phyloP scores from a whole-genome alignment of 2,329 filamentous ascomycete genomes.

The Beauveria sp. region DNA sequence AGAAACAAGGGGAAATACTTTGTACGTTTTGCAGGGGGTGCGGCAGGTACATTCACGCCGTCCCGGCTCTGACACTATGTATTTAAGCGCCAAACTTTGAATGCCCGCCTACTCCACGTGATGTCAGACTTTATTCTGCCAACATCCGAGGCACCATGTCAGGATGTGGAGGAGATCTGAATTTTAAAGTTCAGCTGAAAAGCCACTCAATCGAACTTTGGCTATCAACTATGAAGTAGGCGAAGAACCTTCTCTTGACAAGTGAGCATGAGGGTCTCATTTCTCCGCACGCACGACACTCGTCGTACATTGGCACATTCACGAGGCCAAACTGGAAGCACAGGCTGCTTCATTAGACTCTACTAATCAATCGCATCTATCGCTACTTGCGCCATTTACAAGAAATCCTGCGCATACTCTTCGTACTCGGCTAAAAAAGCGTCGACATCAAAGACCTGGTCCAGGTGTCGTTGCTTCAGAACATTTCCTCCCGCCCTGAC shows the following conservation, averaged over 20 bases:
- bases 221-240: neutral
- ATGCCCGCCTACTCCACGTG: neutral
- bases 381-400: neutral
- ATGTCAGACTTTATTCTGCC: neutral
- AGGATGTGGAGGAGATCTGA: neutral
- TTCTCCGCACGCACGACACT: too few species aligned
- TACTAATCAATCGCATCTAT: neutral
- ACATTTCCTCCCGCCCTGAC: constrained; percentile 13
- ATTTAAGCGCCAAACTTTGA: too few species aligned
- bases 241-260: neutral
- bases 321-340: too few species aligned
- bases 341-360: neutral
- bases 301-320: neutral
- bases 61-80: neutral
- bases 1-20: too few species aligned
- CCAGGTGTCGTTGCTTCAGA: constrained; percentile 10
- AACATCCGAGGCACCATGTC: neutral
- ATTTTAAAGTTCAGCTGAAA: neutral
- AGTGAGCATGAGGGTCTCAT: neutral
- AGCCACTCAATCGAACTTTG: neutral
- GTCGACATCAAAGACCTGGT: constrained; percentile 13
- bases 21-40: too few species aligned
- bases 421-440: constrained; percentile 18
- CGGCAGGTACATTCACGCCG: too few species aligned
- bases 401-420: constrained; percentile 18